A percentile compares a stretch with the other conserved stretches of the same genome.
Conservation (phyloP, 2,329 filamentous ascomycete genomes). For the Boeremia exigua region DNA sequence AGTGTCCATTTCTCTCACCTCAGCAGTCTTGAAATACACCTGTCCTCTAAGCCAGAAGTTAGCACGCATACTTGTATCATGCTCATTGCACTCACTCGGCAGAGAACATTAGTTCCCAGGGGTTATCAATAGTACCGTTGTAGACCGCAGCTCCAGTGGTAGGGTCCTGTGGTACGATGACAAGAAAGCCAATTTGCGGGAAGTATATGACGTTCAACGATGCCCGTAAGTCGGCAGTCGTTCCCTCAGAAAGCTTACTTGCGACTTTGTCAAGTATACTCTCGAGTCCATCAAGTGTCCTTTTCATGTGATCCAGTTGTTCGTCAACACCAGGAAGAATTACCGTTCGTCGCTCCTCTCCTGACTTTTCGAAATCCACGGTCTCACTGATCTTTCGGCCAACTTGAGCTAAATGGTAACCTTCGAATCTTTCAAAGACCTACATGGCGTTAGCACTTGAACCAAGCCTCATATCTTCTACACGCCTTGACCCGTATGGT, state of each 20-base stretch:
- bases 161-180: conserved; percentile 70
- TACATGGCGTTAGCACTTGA: conserved; percentile 35
- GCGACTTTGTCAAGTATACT: conserved; percentile 73
- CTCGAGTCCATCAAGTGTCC: conserved; percentile 78
- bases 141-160: conserved; percentile 66
- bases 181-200: conserved; percentile 89
- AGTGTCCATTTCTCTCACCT: conserved; percentile 81
- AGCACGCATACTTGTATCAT: background rate
- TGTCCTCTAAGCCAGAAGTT: conserved; percentile 49
- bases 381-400: conserved; percentile 74
- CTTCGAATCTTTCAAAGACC: conserved; percentile 67
- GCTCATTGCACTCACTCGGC: conserved; percentile 57
- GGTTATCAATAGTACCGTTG: conserved; percentile 64
- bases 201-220: conserved; percentile 83
- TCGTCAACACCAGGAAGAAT: conserved; percentile 74
- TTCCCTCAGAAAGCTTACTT: conserved; percentile 64
- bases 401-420: conserved; percentile 65
- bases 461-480: background rate
- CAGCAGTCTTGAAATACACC: conserved; percentile 84
- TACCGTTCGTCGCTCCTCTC: conserved; percentile 72
- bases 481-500: conserved; percentile 61
- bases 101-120: conserved; percentile 80
- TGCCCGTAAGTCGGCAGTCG: conserved; percentile 64
- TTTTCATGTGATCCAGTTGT: conserved; percentile 78
- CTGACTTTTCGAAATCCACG: conserved; percentile 78